Conservation (phyloP, 2,329 filamentous ascomycete genomes). For the Stachybotrys chlorohalonatus region DNA sequence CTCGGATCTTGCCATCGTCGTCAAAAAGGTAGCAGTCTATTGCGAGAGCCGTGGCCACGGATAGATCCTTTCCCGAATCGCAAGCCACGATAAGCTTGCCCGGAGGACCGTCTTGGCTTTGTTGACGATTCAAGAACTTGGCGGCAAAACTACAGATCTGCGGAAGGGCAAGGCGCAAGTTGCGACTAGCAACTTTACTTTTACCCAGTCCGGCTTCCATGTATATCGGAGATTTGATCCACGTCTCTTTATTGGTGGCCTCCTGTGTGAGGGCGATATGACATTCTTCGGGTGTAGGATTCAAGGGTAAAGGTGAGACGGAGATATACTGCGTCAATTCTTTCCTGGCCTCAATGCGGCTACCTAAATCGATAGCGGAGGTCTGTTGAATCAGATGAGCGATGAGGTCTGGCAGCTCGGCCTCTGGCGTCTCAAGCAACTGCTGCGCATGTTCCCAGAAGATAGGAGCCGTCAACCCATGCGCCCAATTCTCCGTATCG, state of each 20-base stretch:
- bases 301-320: constrained; percentile 25
- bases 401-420: constrained; percentile 48
- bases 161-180: constrained; percentile 63
- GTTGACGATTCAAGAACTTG: constrained; percentile 19
- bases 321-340: constrained; percentile 26
- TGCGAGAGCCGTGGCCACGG: constrained; percentile 68
- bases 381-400: constrained; percentile 28
- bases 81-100: constrained; percentile 53
- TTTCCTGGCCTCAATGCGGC: constrained; percentile 4
- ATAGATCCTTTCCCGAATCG: constrained; percentile 69
- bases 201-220: constrained; percentile 55
- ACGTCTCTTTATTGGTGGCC: constrained; percentile 33
- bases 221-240: constrained; percentile 28
- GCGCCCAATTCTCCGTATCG: constrained; percentile 88
- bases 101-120: not conserved
- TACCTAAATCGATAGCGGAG: constrained; percentile 4
- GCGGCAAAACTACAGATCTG: constrained; percentile 50
- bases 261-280: constrained; percentile 33
- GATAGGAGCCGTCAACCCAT: constrained; percentile 63
- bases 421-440: constrained; percentile 57
- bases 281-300: constrained; percentile 16
- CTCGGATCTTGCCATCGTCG: constrained; percentile 43
- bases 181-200: constrained; percentile 73
- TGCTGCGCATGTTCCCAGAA: constrained; percentile 66
- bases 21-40: constrained; percentile 66